Evolutionary conservation across 1,139 yeast genomes (phyloP).

Genomic region (Lodderomyces metapsilosis): DNA sequence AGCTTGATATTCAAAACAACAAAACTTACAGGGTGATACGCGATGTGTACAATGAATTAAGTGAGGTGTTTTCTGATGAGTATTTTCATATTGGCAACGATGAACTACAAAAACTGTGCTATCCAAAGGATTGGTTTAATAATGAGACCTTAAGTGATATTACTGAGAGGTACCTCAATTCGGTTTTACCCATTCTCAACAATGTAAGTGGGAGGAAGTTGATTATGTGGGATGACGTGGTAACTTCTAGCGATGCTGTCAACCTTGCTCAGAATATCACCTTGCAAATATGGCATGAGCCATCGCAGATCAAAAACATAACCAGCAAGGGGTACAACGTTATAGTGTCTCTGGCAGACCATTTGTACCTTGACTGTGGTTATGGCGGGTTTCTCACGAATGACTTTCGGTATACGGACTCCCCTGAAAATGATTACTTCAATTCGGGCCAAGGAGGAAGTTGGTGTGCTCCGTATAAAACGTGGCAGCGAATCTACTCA

Average conservation of each 20-base stretch:
- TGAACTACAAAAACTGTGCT: slow-evolving; percentile 40
- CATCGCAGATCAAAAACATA: slow-evolving; percentile 26
- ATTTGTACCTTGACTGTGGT: slow-evolving; percentile 49
- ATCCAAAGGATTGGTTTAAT: slow-evolving; percentile 30
- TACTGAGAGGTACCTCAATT: slow-evolving; percentile 40
- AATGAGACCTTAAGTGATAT: slow-evolving; percentile 33
- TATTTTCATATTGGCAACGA: slow-evolving; percentile 49
- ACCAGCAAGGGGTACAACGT: slow-evolving; percentile 42
- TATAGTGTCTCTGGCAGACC: slow-evolving; percentile 37
- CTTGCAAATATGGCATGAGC: slow-evolving; percentile 42
- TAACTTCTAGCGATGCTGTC: slow-evolving; percentile 24
- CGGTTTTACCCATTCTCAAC: slow-evolving; percentile 34
- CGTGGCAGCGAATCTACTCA: slow-evolving; percentile 47
- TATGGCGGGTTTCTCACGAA: slow-evolving; percentile 43
- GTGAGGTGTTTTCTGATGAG: slow-evolving; percentile 33
- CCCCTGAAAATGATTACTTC: slow-evolving; percentile 23
- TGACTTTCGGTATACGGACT: slow-evolving; percentile 36
- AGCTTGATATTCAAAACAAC: slow-evolving; percentile 37
- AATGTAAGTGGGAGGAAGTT: slow-evolving; percentile 24
- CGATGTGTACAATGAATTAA: slow-evolving; percentile 38
- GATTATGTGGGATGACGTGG: slow-evolving; percentile 51
- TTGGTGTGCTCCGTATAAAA: slow-evolving; percentile 53
- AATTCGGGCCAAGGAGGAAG: slow-evolving; percentile 39
- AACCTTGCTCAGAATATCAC: slow-evolving; percentile 32
- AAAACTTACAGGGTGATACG: slow-evolving; percentile 35